phyloP scores from a whole-genome alignment of 352 stramenopile species.

The Thalassiosira oceanica region DNA sequence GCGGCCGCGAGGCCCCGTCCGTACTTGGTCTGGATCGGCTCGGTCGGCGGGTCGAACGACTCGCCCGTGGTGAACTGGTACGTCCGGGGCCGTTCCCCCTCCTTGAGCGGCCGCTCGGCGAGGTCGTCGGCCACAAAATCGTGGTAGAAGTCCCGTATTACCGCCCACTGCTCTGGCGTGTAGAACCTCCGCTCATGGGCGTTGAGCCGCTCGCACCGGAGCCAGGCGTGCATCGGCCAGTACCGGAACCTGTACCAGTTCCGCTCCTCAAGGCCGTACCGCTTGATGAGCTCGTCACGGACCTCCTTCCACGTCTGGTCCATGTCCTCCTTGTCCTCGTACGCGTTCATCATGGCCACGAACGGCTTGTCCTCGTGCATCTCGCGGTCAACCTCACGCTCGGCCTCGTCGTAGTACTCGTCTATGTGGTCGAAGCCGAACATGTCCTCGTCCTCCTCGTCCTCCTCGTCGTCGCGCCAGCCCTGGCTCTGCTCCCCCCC shows the following conservation, averaged over 20 bases:
- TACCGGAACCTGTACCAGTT: slow-evolving; percentile 28
- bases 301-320: no score
- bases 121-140: slow-evolving; percentile 23
- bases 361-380: no score
- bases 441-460: no score
- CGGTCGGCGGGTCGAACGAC: slow-evolving; percentile 10
- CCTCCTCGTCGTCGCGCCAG: no score
- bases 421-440: no score
- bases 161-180: slow-evolving; percentile 14
- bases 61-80: slow-evolving; percentile 14
- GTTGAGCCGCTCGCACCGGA: slow-evolving; percentile 15
- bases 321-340: no score
- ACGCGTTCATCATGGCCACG: no score
- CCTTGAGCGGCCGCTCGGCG: background rate
- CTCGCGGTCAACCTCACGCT: no score
- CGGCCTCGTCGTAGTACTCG: no score
- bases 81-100: background rate
- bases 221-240: slow-evolving; percentile 37
- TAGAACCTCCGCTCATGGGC: slow-evolving; percentile 4
- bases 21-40: slow-evolving; percentile 33
- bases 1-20: slow-evolving; percentile 44
- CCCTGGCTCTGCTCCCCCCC: no score
- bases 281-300: no score
- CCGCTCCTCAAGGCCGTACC: no score
- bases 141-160: slow-evolving; percentile 26